Conservation (phyloP, 805 yeast species). For the Saccharomycopsis schoenii region DNA sequence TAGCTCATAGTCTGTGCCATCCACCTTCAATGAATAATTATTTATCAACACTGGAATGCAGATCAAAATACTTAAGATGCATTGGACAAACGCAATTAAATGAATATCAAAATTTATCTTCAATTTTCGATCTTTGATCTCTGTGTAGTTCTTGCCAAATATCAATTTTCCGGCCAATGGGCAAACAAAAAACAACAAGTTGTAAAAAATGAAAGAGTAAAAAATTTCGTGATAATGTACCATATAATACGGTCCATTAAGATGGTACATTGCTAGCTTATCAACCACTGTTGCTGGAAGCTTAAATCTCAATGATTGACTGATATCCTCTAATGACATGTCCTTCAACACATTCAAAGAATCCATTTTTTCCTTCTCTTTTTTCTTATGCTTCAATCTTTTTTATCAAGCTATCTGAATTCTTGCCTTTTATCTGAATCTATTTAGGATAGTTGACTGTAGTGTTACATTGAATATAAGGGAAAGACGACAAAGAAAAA, state of each 20-base stretch:
- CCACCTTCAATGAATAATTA: conserved; percentile 29
- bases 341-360: not conserved
- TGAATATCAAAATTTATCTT: conserved; percentile 82
- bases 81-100: conserved; percentile 79
- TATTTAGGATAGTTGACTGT: too few species aligned
- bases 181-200: conserved; percentile 40
- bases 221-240: conserved; percentile 71
- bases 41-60: conserved; percentile 61
- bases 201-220: conserved; percentile 51
- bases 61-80: conserved; percentile 49
- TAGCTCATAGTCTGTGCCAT: conserved; percentile 32
- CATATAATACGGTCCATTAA: not conserved
- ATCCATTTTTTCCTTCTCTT: not conserved
- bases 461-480: too few species aligned
- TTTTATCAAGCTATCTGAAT: too few species aligned
- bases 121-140: conserved; percentile 33
- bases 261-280: not conserved
- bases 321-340: not conserved
- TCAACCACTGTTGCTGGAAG: not conserved
- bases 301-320: not conserved
- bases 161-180: conserved; percentile 39
- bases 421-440: too few species aligned
- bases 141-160: conserved; percentile 47
- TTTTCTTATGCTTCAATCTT: too few species aligned
- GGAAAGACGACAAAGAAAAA: too few species aligned